Conservation (phyloP, 1,139 yeast genomes). For the Magnusiomyces tetraspermus region DNA sequence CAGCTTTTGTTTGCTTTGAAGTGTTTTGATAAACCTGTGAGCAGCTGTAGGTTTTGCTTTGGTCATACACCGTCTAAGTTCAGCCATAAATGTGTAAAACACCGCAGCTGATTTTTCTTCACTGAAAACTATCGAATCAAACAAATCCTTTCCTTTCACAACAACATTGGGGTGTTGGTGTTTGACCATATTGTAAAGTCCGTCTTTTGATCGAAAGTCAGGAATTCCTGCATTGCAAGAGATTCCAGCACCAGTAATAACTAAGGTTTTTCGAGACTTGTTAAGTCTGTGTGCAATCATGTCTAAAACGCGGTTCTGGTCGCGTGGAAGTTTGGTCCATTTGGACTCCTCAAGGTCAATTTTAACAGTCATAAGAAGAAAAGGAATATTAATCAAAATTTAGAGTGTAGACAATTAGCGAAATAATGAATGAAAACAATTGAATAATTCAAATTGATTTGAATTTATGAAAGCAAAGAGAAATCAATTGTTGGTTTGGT, state of each 20-base stretch:
- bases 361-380: conserved; percentile 4
- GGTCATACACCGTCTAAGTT: conserved; percentile 52
- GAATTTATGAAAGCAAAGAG: no score
- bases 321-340: not conserved
- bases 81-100: conserved; percentile 77
- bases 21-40: conserved; percentile 60
- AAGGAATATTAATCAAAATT: no score
- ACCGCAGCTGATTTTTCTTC: conserved; percentile 51
- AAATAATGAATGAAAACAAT: no score
- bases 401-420: no score
- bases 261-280: conserved; percentile 23
- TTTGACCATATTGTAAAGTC: conserved; percentile 69
- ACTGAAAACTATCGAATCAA: conserved; percentile 74
- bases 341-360: not conserved
- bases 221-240: conserved; percentile 97
- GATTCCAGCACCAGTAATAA: conserved; percentile 86
- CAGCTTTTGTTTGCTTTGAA: conserved; percentile 58
- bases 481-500: no score
- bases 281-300: conserved; percentile 7
- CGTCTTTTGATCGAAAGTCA: conserved; percentile 78
- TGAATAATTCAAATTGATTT: no score
- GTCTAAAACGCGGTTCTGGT: not conserved
- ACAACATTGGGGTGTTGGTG: conserved; percentile 50
- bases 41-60: conserved; percentile 74
- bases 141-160: conserved; percentile 78